Evolutionary conservation across 495 filamentous ascomycete genomes (phyloP).

Genomic region (Acidomyces sp.): DNA sequence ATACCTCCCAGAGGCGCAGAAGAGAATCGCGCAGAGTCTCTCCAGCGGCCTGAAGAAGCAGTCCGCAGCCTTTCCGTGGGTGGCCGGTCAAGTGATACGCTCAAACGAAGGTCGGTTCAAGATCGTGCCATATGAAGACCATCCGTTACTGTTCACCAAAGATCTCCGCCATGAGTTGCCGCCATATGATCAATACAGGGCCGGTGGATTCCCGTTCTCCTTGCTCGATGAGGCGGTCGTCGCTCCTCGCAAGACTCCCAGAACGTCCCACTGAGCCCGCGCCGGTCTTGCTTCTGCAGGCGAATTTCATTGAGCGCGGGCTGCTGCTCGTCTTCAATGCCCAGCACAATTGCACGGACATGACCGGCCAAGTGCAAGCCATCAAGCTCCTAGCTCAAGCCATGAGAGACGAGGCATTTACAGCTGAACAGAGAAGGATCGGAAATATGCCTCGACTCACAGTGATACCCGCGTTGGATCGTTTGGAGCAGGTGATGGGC

Average conservation of each 20-base stretch:
- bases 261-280: constrained; percentile 17
- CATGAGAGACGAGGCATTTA: constrained; percentile 35
- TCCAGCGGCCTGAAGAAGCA: constrained; percentile 30
- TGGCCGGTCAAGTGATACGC: constrained; percentile 40
- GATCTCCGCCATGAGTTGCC: constrained; percentile 30
- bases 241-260: constrained; percentile 36
- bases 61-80: constrained; percentile 37
- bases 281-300: constrained; percentile 41
- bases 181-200: constrained; percentile 31
- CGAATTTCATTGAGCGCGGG: constrained; percentile 39
- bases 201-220: constrained; percentile 35
- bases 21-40: constrained; percentile 27
- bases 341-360: constrained; percentile 42
- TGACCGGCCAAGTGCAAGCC: constrained; percentile 39
- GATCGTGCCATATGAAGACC: constrained; percentile 28
- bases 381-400: constrained; percentile 42
- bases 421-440: constrained; percentile 30
- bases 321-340: constrained; percentile 36
- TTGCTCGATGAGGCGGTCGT: constrained; percentile 41
- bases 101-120: constrained; percentile 34
- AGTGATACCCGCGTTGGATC: constrained; percentile 33
- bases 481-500: constrained; percentile 18
- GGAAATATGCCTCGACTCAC: constrained; percentile 35
- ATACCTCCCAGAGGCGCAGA: constrained; percentile 18
- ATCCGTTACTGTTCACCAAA: constrained; percentile 33